A percentile compares a stretch with the other conserved stretches of the same genome.
These are phyloP conservation scores for Calophaca sinica DNA, from an alignment of 306 rosid species.

Conservation along the genomic window DNA sequence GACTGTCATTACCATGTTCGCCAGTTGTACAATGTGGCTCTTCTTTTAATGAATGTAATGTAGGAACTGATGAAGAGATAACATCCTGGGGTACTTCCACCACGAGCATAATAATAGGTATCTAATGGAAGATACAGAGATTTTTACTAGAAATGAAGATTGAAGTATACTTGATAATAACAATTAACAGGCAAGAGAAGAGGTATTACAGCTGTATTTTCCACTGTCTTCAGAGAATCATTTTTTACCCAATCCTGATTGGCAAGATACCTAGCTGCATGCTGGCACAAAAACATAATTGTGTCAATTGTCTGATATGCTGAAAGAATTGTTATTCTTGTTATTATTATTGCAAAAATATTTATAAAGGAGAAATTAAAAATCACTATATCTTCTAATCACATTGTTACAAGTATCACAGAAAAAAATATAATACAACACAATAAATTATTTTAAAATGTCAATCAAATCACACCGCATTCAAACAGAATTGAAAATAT, in stretches of 20 bases:
- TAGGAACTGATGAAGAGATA: slow-evolving; percentile 63
- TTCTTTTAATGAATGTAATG: slow-evolving; percentile 81
- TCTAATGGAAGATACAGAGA: slow-evolving; percentile 57
- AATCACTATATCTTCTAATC: slow-evolving; percentile 7
- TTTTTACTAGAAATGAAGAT: slow-evolving; percentile 32
- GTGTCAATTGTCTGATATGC: slow-evolving; percentile 39
- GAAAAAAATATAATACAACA: slow-evolving; percentile 8
- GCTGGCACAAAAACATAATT: slow-evolving; percentile 61
- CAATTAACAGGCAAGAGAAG: slow-evolving; percentile 41
- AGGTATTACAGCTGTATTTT: slow-evolving; percentile 88
- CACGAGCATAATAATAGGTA: slow-evolving; percentile 96
- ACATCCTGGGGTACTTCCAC: slow-evolving; percentile 91
- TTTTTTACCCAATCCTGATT: slow-evolving; percentile 96
- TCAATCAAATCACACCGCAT: slow-evolving; percentile 23
- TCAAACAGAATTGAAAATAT: slow-evolving; percentile 20
- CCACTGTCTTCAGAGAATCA: slow-evolving; percentile 92
- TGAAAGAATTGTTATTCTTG: not conserved
- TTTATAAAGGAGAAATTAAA: slow-evolving; percentile 10
- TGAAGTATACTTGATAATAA: slow-evolving; percentile 36
- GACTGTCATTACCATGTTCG: slow-evolving; percentile 58
- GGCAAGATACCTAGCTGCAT: slow-evolving; percentile 97
- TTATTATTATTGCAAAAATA: slow-evolving; percentile 18
- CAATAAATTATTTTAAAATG: slow-evolving; percentile 9
- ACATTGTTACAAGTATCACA: not conserved
- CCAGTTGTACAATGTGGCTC: slow-evolving; percentile 52